Evolutionary conservation across 2,329 filamentous ascomycete species (phyloP).

Genomic region (Coniochaeta sp.): DNA sequence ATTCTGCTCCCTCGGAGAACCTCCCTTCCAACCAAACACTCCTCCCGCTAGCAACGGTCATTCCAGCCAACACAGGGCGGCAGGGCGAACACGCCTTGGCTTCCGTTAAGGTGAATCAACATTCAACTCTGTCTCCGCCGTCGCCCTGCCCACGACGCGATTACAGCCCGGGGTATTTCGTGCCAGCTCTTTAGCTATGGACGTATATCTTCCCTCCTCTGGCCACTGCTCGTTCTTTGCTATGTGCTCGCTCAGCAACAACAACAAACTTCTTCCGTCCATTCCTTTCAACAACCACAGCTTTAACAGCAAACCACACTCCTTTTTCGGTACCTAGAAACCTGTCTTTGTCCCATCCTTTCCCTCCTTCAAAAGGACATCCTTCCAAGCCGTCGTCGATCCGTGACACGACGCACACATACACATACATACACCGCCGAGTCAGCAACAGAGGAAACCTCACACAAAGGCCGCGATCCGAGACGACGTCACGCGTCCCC

Average conservation of each 20-base stretch:
- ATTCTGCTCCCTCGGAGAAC: background rate
- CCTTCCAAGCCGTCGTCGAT: background rate
- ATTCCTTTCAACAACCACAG: background rate
- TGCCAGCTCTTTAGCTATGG: background rate
- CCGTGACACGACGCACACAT: slow-evolving; percentile 1
- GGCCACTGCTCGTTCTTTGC: background rate
- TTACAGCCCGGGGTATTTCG: background rate
- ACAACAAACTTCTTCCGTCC: background rate
- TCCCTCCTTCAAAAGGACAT: background rate
- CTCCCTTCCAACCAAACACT: slow-evolving; percentile 2
- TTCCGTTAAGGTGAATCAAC: background rate
- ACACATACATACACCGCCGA: background rate
- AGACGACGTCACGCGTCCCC: background rate
- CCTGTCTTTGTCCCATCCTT: background rate
- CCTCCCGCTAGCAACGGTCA: background rate
- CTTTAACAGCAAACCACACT: background rate
- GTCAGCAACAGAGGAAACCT: background rate
- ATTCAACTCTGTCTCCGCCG: background rate
- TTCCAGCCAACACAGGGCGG: background rate
- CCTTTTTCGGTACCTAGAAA: background rate
- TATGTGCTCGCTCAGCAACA: background rate
- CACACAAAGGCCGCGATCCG: slow-evolving; percentile 3
- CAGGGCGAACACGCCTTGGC: background rate
- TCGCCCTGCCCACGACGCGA: background rate
- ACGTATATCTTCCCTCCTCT: slow-evolving; percentile 1